A percentile compares a stretch with the other conserved stretches of the same genome.
Conservation (phyloP, 2,329 filamentous ascomycete species). For the Fusarium hostae region DNA sequence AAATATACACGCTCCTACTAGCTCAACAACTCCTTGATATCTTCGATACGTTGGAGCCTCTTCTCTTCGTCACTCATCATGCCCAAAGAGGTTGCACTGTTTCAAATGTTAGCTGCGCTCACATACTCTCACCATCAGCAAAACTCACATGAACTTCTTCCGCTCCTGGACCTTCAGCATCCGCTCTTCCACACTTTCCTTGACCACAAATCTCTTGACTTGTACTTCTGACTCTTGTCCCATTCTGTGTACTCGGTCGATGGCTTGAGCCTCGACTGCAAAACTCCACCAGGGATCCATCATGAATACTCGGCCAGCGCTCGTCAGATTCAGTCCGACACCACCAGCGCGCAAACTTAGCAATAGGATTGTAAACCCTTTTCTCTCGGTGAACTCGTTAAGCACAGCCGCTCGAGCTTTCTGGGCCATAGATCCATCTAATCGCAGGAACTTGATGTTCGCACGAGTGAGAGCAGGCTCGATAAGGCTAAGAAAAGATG, state of each 20-base stretch:
- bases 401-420: slow-evolving; percentile 84
- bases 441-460: slow-evolving; percentile 82
- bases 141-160: slow-evolving; percentile 91
- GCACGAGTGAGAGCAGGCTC: slow-evolving; percentile 79
- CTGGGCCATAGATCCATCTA: slow-evolving; percentile 91
- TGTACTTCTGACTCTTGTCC: slow-evolving; percentile 88
- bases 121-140: background rate
- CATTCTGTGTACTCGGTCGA: slow-evolving; percentile 97
- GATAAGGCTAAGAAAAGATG: slow-evolving; percentile 92
- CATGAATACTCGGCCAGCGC: slow-evolving; percentile 91
- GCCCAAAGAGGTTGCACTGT: slow-evolving; percentile 88
- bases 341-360: slow-evolving; percentile 90
- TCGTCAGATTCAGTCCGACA: slow-evolving; percentile 91
- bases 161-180: slow-evolving; percentile 94
- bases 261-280: slow-evolving; percentile 94
- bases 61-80: slow-evolving; percentile 97
- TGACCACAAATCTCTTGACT: slow-evolving; percentile 89
- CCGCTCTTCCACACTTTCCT: slow-evolving; percentile 91
- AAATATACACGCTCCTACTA: slow-evolving; percentile 42
- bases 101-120: slow-evolving; percentile 21
- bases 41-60: slow-evolving; percentile 87
- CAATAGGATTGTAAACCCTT: slow-evolving; percentile 78
- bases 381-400: slow-evolving; percentile 70
- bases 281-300: slow-evolving; percentile 99
- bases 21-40: slow-evolving; percentile 90